Base-by-base conservation (phyloP, 495 filamentous ascomycete genomes). In the Aspergillus egyptiacus region DNA sequence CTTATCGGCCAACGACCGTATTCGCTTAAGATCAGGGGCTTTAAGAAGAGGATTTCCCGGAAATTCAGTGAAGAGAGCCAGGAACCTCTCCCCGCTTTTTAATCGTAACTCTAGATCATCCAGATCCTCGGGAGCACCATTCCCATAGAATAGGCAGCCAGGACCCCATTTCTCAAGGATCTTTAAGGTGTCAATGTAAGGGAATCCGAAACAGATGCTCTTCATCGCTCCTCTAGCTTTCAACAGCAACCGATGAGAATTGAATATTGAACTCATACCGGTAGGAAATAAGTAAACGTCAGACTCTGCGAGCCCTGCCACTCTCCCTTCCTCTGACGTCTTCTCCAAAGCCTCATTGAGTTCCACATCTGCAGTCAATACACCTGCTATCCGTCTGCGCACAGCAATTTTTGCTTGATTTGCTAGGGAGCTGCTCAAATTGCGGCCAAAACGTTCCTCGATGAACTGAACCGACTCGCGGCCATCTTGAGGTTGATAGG, bases 211-310 rank as follows among this genome's bases (percentile, higher is more conserved):
- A 47, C 57, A 62, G 23, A 69, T 70, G 47, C 71, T 73, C 46
- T 68, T 58, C 45, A 61, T 36, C 5, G 52, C 22, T 6, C 65
- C 58, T 34, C 80, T 75, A 3, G 77, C 71, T 47, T 67, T 68
- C 50, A 94, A 65, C 15, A 95, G 63, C 23, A 75, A 77, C 43
- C 84, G 83, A 64, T 97, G 93, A 0, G 84, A 75, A 53, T 89
- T 87, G 67, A 90, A 98, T 17, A 98, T 96, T 28, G 93, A 81
- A 59, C 83, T 95, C 91, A 98, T 98, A 19, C 93, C 93, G 36
- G 78, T 83, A 1, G 94, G 86, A 55, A 86, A 89, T 0, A 97
- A 74, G 56, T 86, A 93, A 28, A 98, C 83, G 63, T 97, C 94
- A 14, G 91, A 80, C 65, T 95, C 89, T 6, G 82, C 81, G 43